Percentiles rank a stretch among this genome's conserved stretches.
phyloP scores from a whole-genome alignment of 2,329 filamentous ascomycete species.

The Microcyclospora pomicola region DNA sequence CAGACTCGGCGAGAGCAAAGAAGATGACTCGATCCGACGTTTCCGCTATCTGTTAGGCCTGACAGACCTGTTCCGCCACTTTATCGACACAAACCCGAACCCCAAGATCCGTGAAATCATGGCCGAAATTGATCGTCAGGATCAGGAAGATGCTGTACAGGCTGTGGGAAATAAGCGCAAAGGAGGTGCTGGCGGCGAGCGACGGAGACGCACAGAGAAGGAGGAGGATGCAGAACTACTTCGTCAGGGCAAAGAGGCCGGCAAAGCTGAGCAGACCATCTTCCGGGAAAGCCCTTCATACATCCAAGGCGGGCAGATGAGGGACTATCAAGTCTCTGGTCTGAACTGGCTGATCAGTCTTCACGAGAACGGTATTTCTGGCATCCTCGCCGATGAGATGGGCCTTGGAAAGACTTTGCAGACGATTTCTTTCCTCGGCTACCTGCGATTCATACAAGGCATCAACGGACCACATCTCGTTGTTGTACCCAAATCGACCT shows the following conservation, averaged over 20 bases:
- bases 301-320: conserved; percentile 71
- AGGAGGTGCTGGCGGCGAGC: conserved; percentile 66
- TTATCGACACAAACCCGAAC: conserved; percentile 95
- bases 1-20: conserved; percentile 82
- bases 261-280: conserved; percentile 63
- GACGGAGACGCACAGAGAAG: conserved; percentile 80
- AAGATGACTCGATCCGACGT: conserved; percentile 86
- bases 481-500: conserved; percentile 86
- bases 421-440: conserved; percentile 92
- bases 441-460: conserved; percentile 77
- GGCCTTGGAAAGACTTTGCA: conserved; percentile 94
- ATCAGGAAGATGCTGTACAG: conserved; percentile 53
- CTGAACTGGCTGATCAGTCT: conserved; percentile 96
- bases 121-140: conserved; percentile 85
- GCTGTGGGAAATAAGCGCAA: conserved; percentile 68
- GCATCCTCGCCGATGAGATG: conserved; percentile 97
- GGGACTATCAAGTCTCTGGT: conserved; percentile 90
- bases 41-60: conserved; percentile 91
- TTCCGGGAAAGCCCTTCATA: conserved; percentile 92
- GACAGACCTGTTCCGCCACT: conserved; percentile 94
- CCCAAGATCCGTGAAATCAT: conserved; percentile 90
- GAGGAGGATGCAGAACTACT: conserved; percentile 88
- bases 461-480: conserved; percentile 86
- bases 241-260: conserved; percentile 77
- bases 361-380: conserved; percentile 97